Base-by-base conservation (phyloP, 768 basidiomycete genomes). In the Mycena belliarum region DNA sequence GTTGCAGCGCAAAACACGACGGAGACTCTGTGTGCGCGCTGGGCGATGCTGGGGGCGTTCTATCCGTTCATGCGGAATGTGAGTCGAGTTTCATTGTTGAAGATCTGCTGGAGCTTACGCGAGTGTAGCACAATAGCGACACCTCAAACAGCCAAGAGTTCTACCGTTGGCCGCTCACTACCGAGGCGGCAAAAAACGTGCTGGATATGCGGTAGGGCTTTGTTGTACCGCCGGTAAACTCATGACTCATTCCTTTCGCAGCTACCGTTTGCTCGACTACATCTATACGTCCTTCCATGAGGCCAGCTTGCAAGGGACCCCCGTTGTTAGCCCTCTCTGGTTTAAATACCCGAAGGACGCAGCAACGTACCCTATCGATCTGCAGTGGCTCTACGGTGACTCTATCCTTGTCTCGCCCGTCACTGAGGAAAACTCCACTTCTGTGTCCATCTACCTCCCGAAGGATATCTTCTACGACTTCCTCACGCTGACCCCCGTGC, bases 41-140 rank as follows among this genome's bases (percentile, higher is more conserved):
- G 91, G 89, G 88, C 86, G 15, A 87, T 79, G 75, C 75, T 91
- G 3, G 87, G 87, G 1, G 89, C 86, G 0, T 91, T 91, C 71
- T 84, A 85, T 68, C 88, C 89, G 0, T 91, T 91, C 76, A 89
- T 85, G 84, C 76, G 90, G 10, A 88, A 91, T 66, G 85, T 86
- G 55, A 69, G 83, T 70, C 15, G 40, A 35, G 35, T 15, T 37
- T 43, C 46, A 23, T 26, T 18, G 8, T 16, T 6, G 3, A 37
- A n/a, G 14, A 38, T 1, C 16, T 4, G 20, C 11, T 5, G 12
- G 18, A 12, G 47, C 58, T 59, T 2, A 55, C 38, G 26, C 37
- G 20, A 12, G 20, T 42, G 15, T 38, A 63, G 62, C 62, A 63
- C 43, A 63, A 59, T 42, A 49, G 44, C 1, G 81, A 84, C 61